These are phyloP conservation scores for Pichia nakasei DNA, from an alignment of 805 yeast species.

Conservation along the genomic window DNA sequence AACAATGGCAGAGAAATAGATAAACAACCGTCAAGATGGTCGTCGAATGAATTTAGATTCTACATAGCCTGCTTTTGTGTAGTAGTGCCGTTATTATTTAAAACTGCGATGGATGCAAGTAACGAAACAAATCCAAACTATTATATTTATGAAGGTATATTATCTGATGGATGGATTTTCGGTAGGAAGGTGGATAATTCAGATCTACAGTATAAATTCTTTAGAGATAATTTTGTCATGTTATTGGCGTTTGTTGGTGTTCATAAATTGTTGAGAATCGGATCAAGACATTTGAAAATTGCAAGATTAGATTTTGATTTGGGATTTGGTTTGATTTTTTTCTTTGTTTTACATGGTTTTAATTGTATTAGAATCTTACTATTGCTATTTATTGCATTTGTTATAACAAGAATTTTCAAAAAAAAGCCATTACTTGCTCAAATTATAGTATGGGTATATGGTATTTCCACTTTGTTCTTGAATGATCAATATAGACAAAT, in stretches of 20 bases:
- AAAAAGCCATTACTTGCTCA: constrained; percentile 32
- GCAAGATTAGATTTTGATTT: constrained; percentile 62
- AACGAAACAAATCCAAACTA: constrained; percentile 70
- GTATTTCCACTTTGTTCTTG: constrained; percentile 65
- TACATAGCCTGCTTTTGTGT: constrained; percentile 56
- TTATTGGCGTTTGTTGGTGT: constrained; percentile 43
- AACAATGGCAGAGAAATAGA: constrained; percentile 27
- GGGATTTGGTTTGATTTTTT: constrained; percentile 57
- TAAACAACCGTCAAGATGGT: constrained; percentile 53
- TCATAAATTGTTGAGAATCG: constrained; percentile 47
- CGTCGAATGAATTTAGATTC: constrained; percentile 61
- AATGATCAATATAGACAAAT: constrained; percentile 60
- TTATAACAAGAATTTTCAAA: constrained; percentile 33
- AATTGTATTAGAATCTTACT: constrained; percentile 52
- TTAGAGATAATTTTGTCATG: constrained; percentile 69
- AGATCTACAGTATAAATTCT: constrained; percentile 81
- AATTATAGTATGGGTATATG: constrained; percentile 62
- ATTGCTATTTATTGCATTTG: constrained; percentile 49
- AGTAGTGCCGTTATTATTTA: constrained; percentile 75
- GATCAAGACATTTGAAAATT: constrained; percentile 20
- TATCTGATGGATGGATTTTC: constrained; percentile 80
- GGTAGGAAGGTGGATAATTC: constrained; percentile 90
- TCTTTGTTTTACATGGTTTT: constrained; percentile 73
- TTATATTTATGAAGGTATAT: constrained; percentile 45
- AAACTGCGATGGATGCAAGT: constrained; percentile 75